Base-by-base conservation (phyloP, 2,329 filamentous ascomycete species). In the Botrytis cinerea region DNA sequence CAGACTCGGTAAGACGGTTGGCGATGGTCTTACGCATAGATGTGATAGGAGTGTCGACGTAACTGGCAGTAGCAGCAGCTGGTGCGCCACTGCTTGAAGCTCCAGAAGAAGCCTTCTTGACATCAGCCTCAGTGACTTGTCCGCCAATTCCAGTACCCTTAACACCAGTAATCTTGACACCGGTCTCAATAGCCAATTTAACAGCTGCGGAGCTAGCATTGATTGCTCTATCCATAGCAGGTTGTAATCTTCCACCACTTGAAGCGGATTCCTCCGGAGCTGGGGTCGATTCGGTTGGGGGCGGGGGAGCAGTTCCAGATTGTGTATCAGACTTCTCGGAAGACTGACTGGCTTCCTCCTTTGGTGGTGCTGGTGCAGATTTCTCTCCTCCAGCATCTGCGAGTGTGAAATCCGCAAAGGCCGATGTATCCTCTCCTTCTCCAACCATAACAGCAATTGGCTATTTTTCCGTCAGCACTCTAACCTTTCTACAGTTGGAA, bases 1-100 rank as follows among this genome's bases (percentile, higher is more conserved):
- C 89, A 61, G 95, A 98, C 86, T 97, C 89, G 81, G 91, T 91
- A 74, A 99, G 92, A 79, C 96, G 94, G 84, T 86, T 90, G 83
- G 96, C 96, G 83, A 99, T 99, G 78, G 93, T 95, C 90, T 98
- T 98, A 87, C 96, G 95, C 96, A 99, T 99, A 83, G 92, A 92
- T 81, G 88, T 92, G 79, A 95, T 89, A 76, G 94, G 93, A 75
- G 89, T 89, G 82, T 99, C 96, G 84, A 94, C 91, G 85, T 93
- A 98, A 74, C 88, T 85, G 75, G 93, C 87, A 64, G 86, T 89
- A 74, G 89, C 85, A 70, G 88, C 87, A 64, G 86, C 89, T 74
- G 89, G 85, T 69, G 88, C 85, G 38, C 85, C 82, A 63, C 86
- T 84, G 46, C 85, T 81, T 68, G 86, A 81, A 73, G 83, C 83